These are phyloP conservation scores for Phytophthora ohioensis DNA, from an alignment of 352 stramenopile genomes.

Conservation along the genomic window DNA sequence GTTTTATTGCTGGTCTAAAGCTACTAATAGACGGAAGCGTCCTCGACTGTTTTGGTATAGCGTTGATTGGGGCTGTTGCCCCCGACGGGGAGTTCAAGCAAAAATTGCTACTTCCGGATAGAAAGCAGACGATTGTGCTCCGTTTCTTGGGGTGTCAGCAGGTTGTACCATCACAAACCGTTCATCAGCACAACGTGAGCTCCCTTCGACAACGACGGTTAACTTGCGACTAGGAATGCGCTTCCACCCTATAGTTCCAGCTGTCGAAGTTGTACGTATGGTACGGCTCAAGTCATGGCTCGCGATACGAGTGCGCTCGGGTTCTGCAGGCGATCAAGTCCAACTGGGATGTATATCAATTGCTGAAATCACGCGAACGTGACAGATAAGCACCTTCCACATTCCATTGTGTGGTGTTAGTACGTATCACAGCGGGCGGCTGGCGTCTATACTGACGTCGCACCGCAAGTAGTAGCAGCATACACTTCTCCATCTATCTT, in stretches of 20 bases:
- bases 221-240: background rate
- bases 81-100: slow-evolving; percentile 48
- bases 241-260: slow-evolving; percentile 28
- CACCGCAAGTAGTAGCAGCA: background rate
- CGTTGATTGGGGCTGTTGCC: slow-evolving; percentile 1
- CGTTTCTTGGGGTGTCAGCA: slow-evolving; percentile 84
- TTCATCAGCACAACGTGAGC: slow-evolving; percentile 77
- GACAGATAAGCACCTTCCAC: background rate
- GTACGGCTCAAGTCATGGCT: slow-evolving; percentile 11
- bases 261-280: slow-evolving; percentile 49
- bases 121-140: slow-evolving; percentile 72
- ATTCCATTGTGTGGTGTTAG: slow-evolving; percentile 3
- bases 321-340: too few species aligned
- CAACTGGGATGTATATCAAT: too few species aligned
- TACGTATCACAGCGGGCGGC: too few species aligned
- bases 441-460: background rate
- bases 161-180: slow-evolving; percentile 74
- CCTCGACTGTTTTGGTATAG: background rate
- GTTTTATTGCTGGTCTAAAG: background rate
- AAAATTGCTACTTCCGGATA: slow-evolving; percentile 74
- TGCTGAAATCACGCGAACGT: too few species aligned
- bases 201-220: slow-evolving; percentile 84
- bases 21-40: background rate
- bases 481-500: slow-evolving; percentile 7
- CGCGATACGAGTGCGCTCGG: too few species aligned